Base-by-base conservation (phyloP, 306 rosid genomes). In the Quercus cerris region DNA sequence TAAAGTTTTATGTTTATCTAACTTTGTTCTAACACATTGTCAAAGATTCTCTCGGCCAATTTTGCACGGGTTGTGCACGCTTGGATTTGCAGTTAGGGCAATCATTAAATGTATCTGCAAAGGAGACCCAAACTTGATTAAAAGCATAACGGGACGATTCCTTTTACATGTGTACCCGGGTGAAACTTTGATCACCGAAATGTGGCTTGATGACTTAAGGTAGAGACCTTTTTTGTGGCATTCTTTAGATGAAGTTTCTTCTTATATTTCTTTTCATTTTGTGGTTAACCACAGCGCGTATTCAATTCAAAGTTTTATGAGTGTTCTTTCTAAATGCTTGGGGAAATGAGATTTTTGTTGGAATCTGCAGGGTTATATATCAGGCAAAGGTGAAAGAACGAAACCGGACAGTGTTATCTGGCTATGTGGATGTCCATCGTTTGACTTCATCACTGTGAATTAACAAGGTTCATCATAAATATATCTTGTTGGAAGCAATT, bases 151-250 rank as follows among this genome's bases (percentile, higher is more conserved):
- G 5, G 98, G 96, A 25, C 91, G 94, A 56, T 95, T 95, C 80
- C 96, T 95, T 80, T 84, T 90, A 19, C 98, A 91, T 41, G 97
- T 93, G 62, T 95, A 93, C 89, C 99, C 98, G 5, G 97, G 98
- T 15, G 98, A 95, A 81, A 89, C 94, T 77, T 85, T 93, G 79
- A 81, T 86, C 22, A 95, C 99, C 58, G 98, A 91, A 81, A 95
- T 95, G 99, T 95, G 99, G 99, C 94, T 95, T 59, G 81, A 88
- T 75, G 96, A 90, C 56, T 74, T 25, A 38, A 90, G 99, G 98
- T 95, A 90, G 20, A 69, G 12, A 74, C 75, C 75, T 64, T 38
- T 44, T 22, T 44, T 38, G 51, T 38, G 64, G 52, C 67, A 68
- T 77, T 76, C 17, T 49, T 64, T 59, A 18, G 81, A 62, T 18